Conservation (phyloP, 371 early-diverging fungal genomes). For the Mucor piriformis region DNA sequence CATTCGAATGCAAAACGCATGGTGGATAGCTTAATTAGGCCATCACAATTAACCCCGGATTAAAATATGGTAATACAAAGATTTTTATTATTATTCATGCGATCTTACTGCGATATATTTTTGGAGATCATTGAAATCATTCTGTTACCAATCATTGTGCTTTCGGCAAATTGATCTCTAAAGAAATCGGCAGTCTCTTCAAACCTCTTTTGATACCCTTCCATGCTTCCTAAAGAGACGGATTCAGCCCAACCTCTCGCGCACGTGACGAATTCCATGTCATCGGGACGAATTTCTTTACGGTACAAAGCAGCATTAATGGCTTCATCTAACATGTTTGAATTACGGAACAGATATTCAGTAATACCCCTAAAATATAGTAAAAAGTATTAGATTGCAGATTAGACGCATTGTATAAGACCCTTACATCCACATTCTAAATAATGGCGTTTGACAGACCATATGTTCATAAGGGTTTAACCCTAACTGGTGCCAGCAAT, state of each 20-base stretch:
- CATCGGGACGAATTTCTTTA: slow-evolving; percentile 86
- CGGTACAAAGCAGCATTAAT: slow-evolving; percentile 83
- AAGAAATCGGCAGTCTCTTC: slow-evolving; percentile 83
- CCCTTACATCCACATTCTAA: slow-evolving; percentile 85
- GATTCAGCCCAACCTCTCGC: slow-evolving; percentile 93
- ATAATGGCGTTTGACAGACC: slow-evolving; percentile 94
- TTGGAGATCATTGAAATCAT: slow-evolving; percentile 70
- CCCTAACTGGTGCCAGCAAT: slow-evolving; percentile 86
- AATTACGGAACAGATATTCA: slow-evolving; percentile 86
- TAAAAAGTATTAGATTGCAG: slow-evolving; percentile 68
- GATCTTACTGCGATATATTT: slow-evolving; percentile 23
- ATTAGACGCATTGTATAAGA: slow-evolving; percentile 69
- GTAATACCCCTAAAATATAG: slow-evolving; percentile 78
- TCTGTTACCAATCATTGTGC: slow-evolving; percentile 68
- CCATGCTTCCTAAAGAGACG: slow-evolving; percentile 81
- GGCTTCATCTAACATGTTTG: slow-evolving; percentile 77
- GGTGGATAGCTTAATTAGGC: too few relatives aligned
- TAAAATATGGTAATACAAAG: too few relatives aligned
- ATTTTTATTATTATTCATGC: neutral
- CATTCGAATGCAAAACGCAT: too few relatives aligned
- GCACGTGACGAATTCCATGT: slow-evolving; percentile 90
- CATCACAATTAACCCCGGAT: too few relatives aligned
- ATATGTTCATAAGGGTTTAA: slow-evolving; percentile 94
- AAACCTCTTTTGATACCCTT: slow-evolving; percentile 84
- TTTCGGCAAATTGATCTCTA: slow-evolving; percentile 73